These are phyloP conservation scores for Coix lacrymajobi DNA, from an alignment of 176 grass and related monocot genomes.

Conservation along the genomic window DNA sequence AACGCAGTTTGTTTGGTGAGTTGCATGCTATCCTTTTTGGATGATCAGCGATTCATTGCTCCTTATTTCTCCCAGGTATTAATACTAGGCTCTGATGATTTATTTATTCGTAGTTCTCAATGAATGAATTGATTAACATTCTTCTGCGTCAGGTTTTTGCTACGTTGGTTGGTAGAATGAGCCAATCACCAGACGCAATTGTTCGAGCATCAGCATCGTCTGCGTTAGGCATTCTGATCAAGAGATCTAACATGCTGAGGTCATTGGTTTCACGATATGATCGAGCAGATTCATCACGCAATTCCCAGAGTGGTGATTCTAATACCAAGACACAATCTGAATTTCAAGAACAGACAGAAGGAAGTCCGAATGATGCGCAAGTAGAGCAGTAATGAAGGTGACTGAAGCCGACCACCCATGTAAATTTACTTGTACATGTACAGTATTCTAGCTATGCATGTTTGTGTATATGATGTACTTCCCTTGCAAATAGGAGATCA, in stretches of 20 bases:
- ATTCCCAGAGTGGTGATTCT: slow-evolving; percentile 26
- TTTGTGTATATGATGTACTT: slow-evolving; percentile 12
- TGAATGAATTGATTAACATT: not conserved
- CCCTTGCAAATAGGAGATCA: not conserved
- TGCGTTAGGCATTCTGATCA: slow-evolving; percentile 80
- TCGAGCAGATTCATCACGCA: slow-evolving; percentile 47
- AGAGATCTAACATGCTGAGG: slow-evolving; percentile 66
- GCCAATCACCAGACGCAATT: slow-evolving; percentile 65
- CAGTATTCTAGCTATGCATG: not conserved
- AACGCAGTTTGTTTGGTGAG: slow-evolving; percentile 93
- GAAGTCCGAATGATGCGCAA: slow-evolving; percentile 6
- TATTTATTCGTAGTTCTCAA: slow-evolving; percentile 7
- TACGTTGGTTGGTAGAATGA: slow-evolving; percentile 70
- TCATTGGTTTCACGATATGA: slow-evolving; percentile 42
- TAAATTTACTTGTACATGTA: slow-evolving; percentile 37
- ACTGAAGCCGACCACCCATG: not conserved
- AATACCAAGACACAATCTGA: slow-evolving; percentile 30
- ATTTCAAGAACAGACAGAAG: slow-evolving; percentile 27
- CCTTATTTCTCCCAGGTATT: slow-evolving; percentile 94
- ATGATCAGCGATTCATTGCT: slow-evolving; percentile 80
- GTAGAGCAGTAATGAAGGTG: slow-evolving; percentile 29
- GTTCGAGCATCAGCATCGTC: slow-evolving; percentile 77
- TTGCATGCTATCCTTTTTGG: slow-evolving; percentile 75
- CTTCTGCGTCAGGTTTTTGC: slow-evolving; percentile 57
- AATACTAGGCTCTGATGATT: slow-evolving; percentile 8